Base-by-base conservation (phyloP, 1,284 basidiomycete species). In the Taiwanofungus camphoratus region DNA sequence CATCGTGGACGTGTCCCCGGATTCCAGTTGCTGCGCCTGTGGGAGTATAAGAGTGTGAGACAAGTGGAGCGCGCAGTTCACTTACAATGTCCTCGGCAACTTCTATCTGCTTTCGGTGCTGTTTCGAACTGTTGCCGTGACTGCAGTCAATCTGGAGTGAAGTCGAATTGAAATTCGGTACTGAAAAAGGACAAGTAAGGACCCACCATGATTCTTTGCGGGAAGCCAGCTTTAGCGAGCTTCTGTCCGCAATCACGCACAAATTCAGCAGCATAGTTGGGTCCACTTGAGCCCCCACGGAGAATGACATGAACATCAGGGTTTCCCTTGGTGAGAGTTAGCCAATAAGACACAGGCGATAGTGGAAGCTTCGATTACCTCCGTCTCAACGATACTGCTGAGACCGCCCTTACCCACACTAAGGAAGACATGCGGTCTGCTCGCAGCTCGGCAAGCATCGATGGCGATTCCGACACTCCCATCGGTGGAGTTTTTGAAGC, bases 341-440 rank as follows among this genome's bases (percentile, higher is more conserved):
- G 23, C 31, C 22, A 20, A 19, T 29, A 39, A 16, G 31, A 45
- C 16, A 12, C 16, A 16, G 21, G 29, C 18, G 21, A 23, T 20
- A 39, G 36, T 56, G 2, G 58, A 60, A 36, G 1, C 31, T 33
- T 1, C n/a, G 57, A 69, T 34, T 42, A 80, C 86, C 64, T 79
- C 77, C 0, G 92, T 95, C 70, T 94, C 90, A 48, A 96, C 83
- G 52, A 95, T 94, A 59, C 87, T 88, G 53, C 88, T 88, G 48
- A 94, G 64, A 22, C 92, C 92, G 64, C 94, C 91, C 67, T 94
- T 93, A 16, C 92, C 92, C 29, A 96, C 92, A 51, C 82, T 87
- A 13, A 97, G 73, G 79, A 97, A 97, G 48, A 92, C 88, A 64
- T 97, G 93, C 3, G 88, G 87, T 41, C 77, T 76, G 45, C 79